Evolutionary conservation across 2,329 filamentous ascomycete species (phyloP), one percentile per base, ranked within the genome.

Genomic region (Chaetoscypha palmicola): DNA sequence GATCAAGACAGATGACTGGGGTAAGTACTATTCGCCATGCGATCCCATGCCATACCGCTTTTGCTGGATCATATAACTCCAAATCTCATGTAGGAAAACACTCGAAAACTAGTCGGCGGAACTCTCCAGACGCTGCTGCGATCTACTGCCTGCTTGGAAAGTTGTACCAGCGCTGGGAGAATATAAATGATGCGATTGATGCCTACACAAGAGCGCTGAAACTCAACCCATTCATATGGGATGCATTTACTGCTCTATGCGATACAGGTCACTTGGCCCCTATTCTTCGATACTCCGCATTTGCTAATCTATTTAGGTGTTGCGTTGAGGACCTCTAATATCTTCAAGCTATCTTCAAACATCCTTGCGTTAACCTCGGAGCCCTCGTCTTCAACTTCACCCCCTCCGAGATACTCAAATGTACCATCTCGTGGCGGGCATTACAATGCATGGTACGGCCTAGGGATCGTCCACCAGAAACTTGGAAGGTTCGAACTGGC

Each of bases 181-280:
- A 40, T 30, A 16, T 31, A 11, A 30, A 40, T 30, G n/a, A 11
- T n/a, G 37, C 37, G 19, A 24, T 40, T n/a, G 23, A 40, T 11
- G 3, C 23, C 9, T 40, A 40, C 37, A 31, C 2, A 4, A 30
- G 19, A 4, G 37, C 23, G 1, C 23, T 31, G 23, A 40, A 40
- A 16, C 37, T 40, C n/a, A 40, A 40, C 31, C 23, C 37, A 40
- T 40, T 40, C 24, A 40, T 40, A 14, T 40, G 37, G 37, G 37
- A 40, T 22, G 23, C 8, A 40, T 40, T 40, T 14, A 40, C 9
- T 19, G 11, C 20, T 21, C 37, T 40, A 22, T 40, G 37, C 14
- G 37, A 40, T 20, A 40, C 24, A 40, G 37, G 37, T 31, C 20
- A 19, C 10, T 31, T 14, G 24, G 7, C n/a, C n/a, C n/a, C 24